Evolutionary conservation across 2,329 filamentous ascomycete species (phyloP), one percentile per base, ranked within the genome.

Genomic region (Ramularia collo-cygni): DNA sequence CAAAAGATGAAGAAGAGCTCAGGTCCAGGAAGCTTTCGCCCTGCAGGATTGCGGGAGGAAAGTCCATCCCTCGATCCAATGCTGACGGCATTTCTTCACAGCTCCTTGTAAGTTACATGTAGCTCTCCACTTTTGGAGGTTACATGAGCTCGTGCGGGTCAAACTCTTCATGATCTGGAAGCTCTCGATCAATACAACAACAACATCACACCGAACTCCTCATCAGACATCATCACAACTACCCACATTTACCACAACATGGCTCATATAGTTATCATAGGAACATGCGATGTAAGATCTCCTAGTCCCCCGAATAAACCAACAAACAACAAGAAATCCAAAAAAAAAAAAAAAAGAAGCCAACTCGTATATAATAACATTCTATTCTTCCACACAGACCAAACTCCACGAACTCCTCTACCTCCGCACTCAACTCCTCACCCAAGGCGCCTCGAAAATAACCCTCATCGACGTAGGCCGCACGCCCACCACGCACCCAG

Each of bases 401-500:
- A 83, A 83, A 55, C 64, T 78, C 8, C 58, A 71, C 4, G 77
- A 83, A 54, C 64, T 80, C 1, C 59, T 75, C 3, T 80, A 71
- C 53, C 61, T 80, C 2, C 68, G 68, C 33, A 58, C 67, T 3
- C 63, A 67, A 28, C 70, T 79, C 39, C 40, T 65, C 35, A 38
- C 40, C 51, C 33, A 47, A 52, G 38, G 48, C 53, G 55, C 57
- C 13, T 50, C 57, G 6, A 48, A 32, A 24, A 66, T 76, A 7
- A 65, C 68, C 4, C 51, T 79, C 17, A 66, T 79, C 41, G 76
- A 80, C 48, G 72, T 77, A 3, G 78, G 79, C 21, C 66, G 74
- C 28, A 62, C 54, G 2, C 51, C 63, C 0, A 58, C 62, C 2
- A 39, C 64, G 0, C 58, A 75, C 41, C 50, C 65, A 4, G 60